Base-by-base conservation (phyloP, 2,329 filamentous ascomycete species). In the Fusarium mexicanum region DNA sequence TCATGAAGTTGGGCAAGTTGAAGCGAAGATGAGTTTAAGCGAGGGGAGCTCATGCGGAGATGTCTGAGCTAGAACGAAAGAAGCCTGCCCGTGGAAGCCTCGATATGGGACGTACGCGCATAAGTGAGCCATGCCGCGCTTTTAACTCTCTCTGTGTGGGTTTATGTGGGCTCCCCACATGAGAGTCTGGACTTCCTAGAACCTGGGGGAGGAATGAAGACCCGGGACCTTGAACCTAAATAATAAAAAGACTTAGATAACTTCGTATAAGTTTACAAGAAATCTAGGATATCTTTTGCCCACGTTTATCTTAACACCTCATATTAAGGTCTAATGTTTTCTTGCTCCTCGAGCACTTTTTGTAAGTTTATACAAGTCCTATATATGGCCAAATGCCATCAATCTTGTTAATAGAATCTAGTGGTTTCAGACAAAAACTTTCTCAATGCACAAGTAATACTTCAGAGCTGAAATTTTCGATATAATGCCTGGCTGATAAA, bases 311-410 rank as follows among this genome's bases (percentile, higher is more conserved):
- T n/a, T 43, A 1, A 17, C 1, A 22, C 3, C 12, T 2, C 13
- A 22, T 40, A 5, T 16, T 9, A 2, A n/a, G 0, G 2, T 43
- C 8, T n/a, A 1, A n/a, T 7, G 0, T 35, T 6, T n/a, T 17
- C 8, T 43, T 17, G 1, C 40, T n/a, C 22, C 40, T 3, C 1
- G 0, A 43, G 37, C 17, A 18, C 22, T 22, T 22, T 13, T 50
- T 33, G 7, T 3, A n/a, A 5, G 0, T 8, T 17, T 14, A 33
- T 35, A 3, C 11, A 7, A 18, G 22, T 24, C 2, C 22, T 2
- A 35, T 35, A 51, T 3, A 8, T 20, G 5, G 16, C 11, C 0
- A 24, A 10, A 24, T n/a, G 3, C 0, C 3, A 8, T 51, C 4
- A 6, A 18, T 51, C 8, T 10, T 9, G 1, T 14, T 7, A 6